These are phyloP conservation scores for Lophiotrema nucula DNA, from an alignment of 495 filamentous ascomycete species.

Conservation along the genomic window DNA sequence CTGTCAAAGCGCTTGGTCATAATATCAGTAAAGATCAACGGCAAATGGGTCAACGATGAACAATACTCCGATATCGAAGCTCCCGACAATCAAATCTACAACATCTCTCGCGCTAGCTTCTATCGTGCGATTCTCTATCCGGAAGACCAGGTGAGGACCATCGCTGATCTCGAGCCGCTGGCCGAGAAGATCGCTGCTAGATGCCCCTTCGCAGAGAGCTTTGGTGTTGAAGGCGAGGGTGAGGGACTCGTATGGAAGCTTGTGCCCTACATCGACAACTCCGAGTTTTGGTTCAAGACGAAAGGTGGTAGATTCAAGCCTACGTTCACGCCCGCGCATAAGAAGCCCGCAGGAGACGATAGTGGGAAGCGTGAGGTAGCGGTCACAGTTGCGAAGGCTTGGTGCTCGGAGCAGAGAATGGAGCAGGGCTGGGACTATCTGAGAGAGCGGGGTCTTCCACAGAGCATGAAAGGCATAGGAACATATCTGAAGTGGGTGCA, in stretches of 20 bases:
- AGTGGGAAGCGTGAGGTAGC: conserved; percentile 16
- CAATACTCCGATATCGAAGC: conserved; percentile 34
- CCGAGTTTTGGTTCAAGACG: conserved; percentile 40
- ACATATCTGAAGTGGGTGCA: conserved; percentile 20
- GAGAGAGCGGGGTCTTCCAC: conserved; percentile 23
- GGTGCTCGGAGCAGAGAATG: conserved; percentile 30
- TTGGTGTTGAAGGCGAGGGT: conserved; percentile 37
- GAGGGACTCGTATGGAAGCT: conserved; percentile 45
- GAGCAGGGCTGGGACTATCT: conserved; percentile 41
- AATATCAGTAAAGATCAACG: conserved; percentile 38
- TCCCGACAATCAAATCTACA: conserved; percentile 32
- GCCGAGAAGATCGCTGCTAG: conserved; percentile 34
- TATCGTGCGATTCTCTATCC: conserved; percentile 29
- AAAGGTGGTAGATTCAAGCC: conserved; percentile 37
- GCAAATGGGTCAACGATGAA: conserved; percentile 32
- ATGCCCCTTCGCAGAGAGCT: conserved; percentile 39
- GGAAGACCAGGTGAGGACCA: conserved; percentile 10
- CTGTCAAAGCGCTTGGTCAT: conserved; percentile 39
- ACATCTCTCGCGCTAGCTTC: conserved; percentile 40
- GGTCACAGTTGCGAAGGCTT: conserved; percentile 27
- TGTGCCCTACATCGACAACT: conserved; percentile 20
- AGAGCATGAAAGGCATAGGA: conserved; percentile 19
- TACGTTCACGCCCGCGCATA: conserved; percentile 25
- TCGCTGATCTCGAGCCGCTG: conserved; percentile 20
- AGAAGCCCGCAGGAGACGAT: neutral